Percentiles rank a stretch among this genome's conserved stretches.
These are phyloP conservation scores for Collybia mongolica DNA, from an alignment of 768 basidiomycete genomes.

Conservation along the genomic window DNA sequence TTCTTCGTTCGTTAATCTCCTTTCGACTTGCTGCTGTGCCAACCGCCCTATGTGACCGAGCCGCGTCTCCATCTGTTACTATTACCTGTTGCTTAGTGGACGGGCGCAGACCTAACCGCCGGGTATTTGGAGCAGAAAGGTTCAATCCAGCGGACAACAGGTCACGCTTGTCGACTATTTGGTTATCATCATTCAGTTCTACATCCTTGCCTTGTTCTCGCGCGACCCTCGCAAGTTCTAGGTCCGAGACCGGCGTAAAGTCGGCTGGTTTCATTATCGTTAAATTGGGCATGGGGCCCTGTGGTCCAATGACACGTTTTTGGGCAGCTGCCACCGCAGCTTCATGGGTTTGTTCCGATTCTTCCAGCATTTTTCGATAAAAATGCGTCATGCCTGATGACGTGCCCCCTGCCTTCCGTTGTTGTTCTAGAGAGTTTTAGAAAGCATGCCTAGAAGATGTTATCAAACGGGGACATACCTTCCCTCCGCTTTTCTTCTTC, in stretches of 20 bases:
- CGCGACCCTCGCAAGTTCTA: constrained; percentile 70
- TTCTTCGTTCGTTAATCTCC: constrained; percentile 85
- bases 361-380: constrained; percentile 75
- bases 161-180: constrained; percentile 95
- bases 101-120: constrained; percentile 54
- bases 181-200: constrained; percentile 95
- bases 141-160: constrained; percentile 91
- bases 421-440: constrained; percentile 43
- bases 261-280: constrained; percentile 76
- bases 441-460: not conserved
- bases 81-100: constrained; percentile 19
- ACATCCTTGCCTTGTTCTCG: constrained; percentile 77
- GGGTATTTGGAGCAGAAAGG: constrained; percentile 79
- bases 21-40: constrained; percentile 77
- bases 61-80: constrained; percentile 22
- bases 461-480: constrained; percentile 49
- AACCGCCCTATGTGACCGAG: constrained; percentile 68
- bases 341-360: constrained; percentile 80
- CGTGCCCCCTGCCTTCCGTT: constrained; percentile 54
- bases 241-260: constrained; percentile 62
- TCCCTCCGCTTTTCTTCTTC: constrained; percentile 89
- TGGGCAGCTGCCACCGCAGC: constrained; percentile 81
- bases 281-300: constrained; percentile 61
- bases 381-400: constrained; percentile 85
- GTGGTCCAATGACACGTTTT: constrained; percentile 61